These are phyloP conservation scores for Aspergillus sp. DNA, from an alignment of 2,329 filamentous ascomycete genomes.

Conservation along the genomic window DNA sequence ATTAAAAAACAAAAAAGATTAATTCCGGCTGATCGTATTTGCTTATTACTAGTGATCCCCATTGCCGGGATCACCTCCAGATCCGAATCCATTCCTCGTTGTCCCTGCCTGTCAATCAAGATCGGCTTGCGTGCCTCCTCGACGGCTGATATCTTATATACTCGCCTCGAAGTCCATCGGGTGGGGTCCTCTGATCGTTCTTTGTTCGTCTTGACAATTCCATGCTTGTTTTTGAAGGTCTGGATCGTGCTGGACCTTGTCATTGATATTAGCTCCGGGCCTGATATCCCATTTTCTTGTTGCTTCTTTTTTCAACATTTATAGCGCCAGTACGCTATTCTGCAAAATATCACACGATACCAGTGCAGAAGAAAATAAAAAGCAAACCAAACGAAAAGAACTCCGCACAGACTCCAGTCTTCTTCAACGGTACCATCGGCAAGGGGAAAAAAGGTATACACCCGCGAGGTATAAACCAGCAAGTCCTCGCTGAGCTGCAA, in stretches of 20 bases:
- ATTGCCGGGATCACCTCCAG: conserved; percentile 15
- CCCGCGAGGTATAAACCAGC: not conserved
- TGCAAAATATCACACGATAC: conserved; percentile 4
- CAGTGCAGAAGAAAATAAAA: conserved; percentile 1
- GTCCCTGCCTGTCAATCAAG: conserved; percentile 9
- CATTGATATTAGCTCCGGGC: conserved; percentile 9
- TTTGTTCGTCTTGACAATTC: conserved; percentile 6
- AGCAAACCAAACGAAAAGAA: conserved; percentile 3
- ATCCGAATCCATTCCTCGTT: conserved; percentile 13
- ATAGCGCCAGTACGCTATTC: not conserved
- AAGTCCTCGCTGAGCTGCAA: conserved; percentile 17
- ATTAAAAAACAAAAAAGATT: conserved; percentile 7
- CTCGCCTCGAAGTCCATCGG: conserved; percentile 2
- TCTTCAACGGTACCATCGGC: not conserved
- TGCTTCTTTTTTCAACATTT: conserved; percentile 13
- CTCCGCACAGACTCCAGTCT: not conserved
- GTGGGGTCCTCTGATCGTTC: conserved; percentile 3
- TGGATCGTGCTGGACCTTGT: conserved; percentile 13
- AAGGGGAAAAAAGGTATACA: not conserved
- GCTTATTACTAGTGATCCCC: conserved; percentile 17
- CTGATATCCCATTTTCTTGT: conserved; percentile 20
- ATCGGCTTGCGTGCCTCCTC: not conserved
- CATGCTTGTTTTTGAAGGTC: conserved; percentile 17
- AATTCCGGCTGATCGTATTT: conserved; percentile 14
- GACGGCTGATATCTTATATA: conserved; percentile 11